Percentiles rank a stretch among this genome's conserved stretches.
These are phyloP conservation scores for Amylocystis lapponica DNA, from an alignment of 768 basidiomycete species.

Conservation along the genomic window DNA sequence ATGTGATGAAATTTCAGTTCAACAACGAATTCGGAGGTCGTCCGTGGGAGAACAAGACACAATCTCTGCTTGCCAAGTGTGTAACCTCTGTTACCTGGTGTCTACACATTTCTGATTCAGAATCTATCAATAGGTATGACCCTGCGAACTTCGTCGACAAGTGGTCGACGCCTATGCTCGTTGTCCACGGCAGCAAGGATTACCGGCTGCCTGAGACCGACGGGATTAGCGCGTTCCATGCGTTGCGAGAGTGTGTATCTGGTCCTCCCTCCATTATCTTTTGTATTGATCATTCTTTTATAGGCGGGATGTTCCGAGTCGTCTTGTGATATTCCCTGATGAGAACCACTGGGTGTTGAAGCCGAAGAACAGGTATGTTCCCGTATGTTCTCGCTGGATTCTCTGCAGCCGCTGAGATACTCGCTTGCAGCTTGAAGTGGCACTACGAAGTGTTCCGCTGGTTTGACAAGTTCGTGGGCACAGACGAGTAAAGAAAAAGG, in stretches of 20 bases:
- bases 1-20: constrained; percentile 40
- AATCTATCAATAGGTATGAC: constrained; percentile 45
- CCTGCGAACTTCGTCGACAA: constrained; percentile 77
- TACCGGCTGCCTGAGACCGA: constrained; percentile 84
- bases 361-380: constrained; percentile 62
- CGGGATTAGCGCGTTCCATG: constrained; percentile 80
- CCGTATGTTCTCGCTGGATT: background rate
- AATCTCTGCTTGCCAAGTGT: constrained; percentile 52
- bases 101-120: background rate
- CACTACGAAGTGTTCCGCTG: constrained; percentile 91
- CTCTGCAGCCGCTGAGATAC: background rate
- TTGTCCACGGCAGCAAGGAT: constrained; percentile 86
- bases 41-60: constrained; percentile 64
- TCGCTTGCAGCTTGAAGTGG: constrained; percentile 71
- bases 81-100: constrained; percentile 9
- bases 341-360: constrained; percentile 93
- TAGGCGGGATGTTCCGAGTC: constrained; percentile 66
- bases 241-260: constrained; percentile 74
- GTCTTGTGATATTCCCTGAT: constrained; percentile 79
- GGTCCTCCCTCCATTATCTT: constrained; percentile 1
- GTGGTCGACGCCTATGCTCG: constrained; percentile 81
- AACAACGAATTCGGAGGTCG: constrained; percentile 84
- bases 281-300: background rate
- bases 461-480: constrained; percentile 67
- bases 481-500: constrained; percentile 9